These are phyloP conservation scores for Pseudopyricularia javanii DNA, from an alignment of 2,329 filamentous ascomycete species.

Conservation along the genomic window DNA sequence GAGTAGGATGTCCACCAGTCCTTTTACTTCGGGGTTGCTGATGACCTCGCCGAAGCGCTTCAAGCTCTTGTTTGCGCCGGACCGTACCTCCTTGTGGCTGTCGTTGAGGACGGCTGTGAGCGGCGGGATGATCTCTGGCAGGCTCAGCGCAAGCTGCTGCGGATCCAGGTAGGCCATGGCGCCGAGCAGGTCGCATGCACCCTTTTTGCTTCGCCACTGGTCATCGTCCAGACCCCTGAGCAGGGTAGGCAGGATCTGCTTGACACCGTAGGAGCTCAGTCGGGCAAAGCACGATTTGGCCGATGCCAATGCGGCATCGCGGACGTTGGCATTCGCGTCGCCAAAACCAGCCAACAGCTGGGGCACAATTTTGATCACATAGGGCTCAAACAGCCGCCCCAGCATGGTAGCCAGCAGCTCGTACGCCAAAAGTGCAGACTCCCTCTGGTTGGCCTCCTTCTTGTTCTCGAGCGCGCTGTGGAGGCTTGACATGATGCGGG, in stretches of 20 bases:
- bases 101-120: slow-evolving; percentile 90
- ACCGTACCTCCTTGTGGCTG: slow-evolving; percentile 92
- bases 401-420: slow-evolving; percentile 81
- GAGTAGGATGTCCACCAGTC: slow-evolving; percentile 77
- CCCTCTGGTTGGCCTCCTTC: slow-evolving; percentile 78
- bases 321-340: slow-evolving; percentile 76
- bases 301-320: slow-evolving; percentile 83
- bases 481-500: slow-evolving; percentile 72
- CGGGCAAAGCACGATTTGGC: slow-evolving; percentile 90
- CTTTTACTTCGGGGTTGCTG: slow-evolving; percentile 93
- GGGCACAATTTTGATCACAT: slow-evolving; percentile 89
- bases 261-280: slow-evolving; percentile 90
- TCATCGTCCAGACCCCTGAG: slow-evolving; percentile 86
- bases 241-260: slow-evolving; percentile 82
- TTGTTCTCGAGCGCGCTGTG: slow-evolving; percentile 85
- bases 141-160: slow-evolving; percentile 78
- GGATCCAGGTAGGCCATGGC: slow-evolving; percentile 98
- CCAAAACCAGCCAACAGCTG: slow-evolving; percentile 83
- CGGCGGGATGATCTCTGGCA: slow-evolving; percentile 94
- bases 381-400: slow-evolving; percentile 85
- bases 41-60: slow-evolving; percentile 98
- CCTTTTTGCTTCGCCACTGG: slow-evolving; percentile 97
- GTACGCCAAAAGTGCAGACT: slow-evolving; percentile 80
- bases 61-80: slow-evolving; percentile 85
- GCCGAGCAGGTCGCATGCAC: slow-evolving; percentile 88